Base-by-base conservation (phyloP, 345 rosid species). In the Dipteronia sinensis region DNA sequence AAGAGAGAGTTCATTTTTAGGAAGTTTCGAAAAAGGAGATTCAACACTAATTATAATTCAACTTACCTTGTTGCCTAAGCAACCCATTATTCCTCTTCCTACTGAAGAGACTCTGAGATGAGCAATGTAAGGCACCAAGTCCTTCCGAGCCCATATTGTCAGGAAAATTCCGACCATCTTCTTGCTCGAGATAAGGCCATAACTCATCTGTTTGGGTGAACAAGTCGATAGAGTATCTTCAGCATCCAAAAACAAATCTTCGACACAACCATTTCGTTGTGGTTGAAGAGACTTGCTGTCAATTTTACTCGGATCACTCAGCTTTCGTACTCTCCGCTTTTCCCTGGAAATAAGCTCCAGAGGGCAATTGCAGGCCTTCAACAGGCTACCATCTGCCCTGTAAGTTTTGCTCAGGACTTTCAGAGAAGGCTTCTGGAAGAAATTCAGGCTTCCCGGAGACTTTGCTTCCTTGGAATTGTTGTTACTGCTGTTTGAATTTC, bases 91-190 rank as follows among this genome's bases (percentile, higher is more conserved):
- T 62, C 99, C 99, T 88, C 92, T 89, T 65, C 99, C 98, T 10
- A 94, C 89, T 1, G 97, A 86, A 71, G 89, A 88, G 75, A 90
- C 80, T 74, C 98, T 88, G 75, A 94, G 97, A 74, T 96, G 99
- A 38, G 90, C 97, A 75, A 96, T 86, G 77, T 94, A 89, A 49
- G 96, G 97, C 68, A 92, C 87, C 85, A 94, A 85, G 82, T 94
- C 97, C 44, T 73, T 90, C 72, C 93, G 80, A 42, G 87, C 98
- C 99, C 99, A 94, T 20, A 96, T 86, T 0, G 98, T 88, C 3
- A 96, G 87, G 82, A 96, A 96, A 66, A 96, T 79, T n/a, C 98
- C 98, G 6, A 97, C 99, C 99, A 97, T 93, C 81, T 97, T 97
- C 90, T 94, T 97, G 82, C 95, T 90, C 2, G 92, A 85, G 27